Base-by-base conservation (phyloP, 169 alveolate genomes). In the Prorocentrum cordatum region DNA sequence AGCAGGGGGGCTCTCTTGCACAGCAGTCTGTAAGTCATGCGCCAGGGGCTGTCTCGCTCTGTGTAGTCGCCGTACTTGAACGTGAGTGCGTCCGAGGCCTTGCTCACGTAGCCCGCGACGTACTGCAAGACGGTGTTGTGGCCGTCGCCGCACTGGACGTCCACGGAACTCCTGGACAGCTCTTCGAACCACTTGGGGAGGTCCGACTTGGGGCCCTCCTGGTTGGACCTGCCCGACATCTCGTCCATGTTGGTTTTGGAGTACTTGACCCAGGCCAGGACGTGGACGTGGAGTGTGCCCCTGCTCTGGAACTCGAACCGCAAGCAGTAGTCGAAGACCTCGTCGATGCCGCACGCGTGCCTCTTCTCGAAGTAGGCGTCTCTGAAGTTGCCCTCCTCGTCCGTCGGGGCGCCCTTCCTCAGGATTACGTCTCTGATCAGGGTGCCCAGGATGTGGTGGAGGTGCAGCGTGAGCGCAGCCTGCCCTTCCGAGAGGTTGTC, bases 301-400 rank as follows among this genome's bases (percentile, higher is more conserved):
- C 83, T 3, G 45, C 32, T 16, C 29, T 71, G 83, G 45, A 71
- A 71, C 24, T 71, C 83, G 7, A 38, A 38, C 26, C 66, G 83
- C 12, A 27, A 6, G 22, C 7, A 3, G 7, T 4, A 42, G 38
- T 71, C 31, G 10, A 12, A 3, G 45, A 71, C 66, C 42, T 71
- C 32, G 38, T 68, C 27, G n/a, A 68, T 4, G 36, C 80, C 80
- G 4, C 29, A 24, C 45, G 22, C 33, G n/a, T n/a, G n/a, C n/a
- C n/a, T n/a, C n/a, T n/a, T n/a, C n/a, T n/a, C n/a, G n/a, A n/a
- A n/a, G n/a, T n/a, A n/a, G n/a, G n/a, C n/a, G n/a, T n/a, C n/a
- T n/a, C n/a, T n/a, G n/a, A n/a, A n/a, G n/a, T n/a, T n/a, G n/a
- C n/a, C n/a, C n/a, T n/a, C n/a, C n/a, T n/a, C n/a, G n/a, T n/a